phyloP scores from a whole-genome alignment of 1,284 basidiomycete species.

The Cutaneotrichosporon sp. region DNA sequence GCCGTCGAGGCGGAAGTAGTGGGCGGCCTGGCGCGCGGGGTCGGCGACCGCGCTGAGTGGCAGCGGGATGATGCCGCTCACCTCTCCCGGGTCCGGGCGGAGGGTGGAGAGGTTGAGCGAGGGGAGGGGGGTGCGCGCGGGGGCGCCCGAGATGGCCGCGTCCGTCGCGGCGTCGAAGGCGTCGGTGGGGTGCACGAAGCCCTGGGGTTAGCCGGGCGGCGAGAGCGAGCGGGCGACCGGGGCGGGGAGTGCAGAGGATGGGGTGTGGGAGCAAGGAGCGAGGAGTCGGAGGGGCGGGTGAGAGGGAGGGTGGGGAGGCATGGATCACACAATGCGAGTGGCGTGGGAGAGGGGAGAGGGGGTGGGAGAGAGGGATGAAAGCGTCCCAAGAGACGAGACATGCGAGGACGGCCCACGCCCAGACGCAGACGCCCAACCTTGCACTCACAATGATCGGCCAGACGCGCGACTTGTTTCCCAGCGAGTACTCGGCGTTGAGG shows the following conservation, averaged over 20 bases:
- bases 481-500: constrained; percentile 41
- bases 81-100: constrained; percentile 36
- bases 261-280: too few relatives aligned
- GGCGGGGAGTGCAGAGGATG: too few relatives aligned
- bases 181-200: constrained; percentile 32
- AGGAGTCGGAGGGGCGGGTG: not conserved
- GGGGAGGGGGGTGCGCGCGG: constrained; percentile 19
- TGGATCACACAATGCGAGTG: not conserved
- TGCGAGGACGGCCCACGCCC: too few relatives aligned
- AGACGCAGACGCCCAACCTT: not conserved
- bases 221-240: not conserved
- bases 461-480: constrained; percentile 46
- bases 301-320: not conserved
- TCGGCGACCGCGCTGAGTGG: constrained; percentile 33
- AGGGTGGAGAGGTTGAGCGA: constrained; percentile 33
- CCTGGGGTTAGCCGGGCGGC: constrained; percentile 29
- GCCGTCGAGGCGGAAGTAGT: constrained; percentile 43
- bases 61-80: constrained; percentile 40
- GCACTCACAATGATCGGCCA: constrained; percentile 48
- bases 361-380: too few relatives aligned
- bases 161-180: constrained; percentile 12
- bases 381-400: too few relatives aligned
- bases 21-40: constrained; percentile 24
- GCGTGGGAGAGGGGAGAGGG: not conserved
- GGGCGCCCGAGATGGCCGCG: not conserved